Conservation (phyloP, 2,329 filamentous ascomycete species). For the Dactylonectria macrodidyma region DNA sequence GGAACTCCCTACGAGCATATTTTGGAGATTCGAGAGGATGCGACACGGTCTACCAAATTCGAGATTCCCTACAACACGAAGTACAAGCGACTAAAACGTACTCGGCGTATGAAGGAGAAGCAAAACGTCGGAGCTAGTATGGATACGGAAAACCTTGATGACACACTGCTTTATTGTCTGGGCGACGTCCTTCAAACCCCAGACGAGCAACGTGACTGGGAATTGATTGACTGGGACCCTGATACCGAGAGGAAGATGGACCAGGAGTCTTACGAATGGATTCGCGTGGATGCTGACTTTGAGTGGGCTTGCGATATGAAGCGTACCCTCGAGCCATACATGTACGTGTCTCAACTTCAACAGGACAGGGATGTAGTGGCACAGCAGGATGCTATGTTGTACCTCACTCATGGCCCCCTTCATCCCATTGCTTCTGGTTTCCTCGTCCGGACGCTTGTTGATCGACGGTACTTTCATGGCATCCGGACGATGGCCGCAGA, state of each 20-base stretch:
- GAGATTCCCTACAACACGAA: slow-evolving; percentile 99
- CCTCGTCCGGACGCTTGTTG: slow-evolving; percentile 89
- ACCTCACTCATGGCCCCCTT: slow-evolving; percentile 75
- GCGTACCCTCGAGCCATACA: slow-evolving; percentile 89
- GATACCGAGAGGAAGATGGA: slow-evolving; percentile 94
- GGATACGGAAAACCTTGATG: slow-evolving; percentile 77
- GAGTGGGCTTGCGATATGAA: slow-evolving; percentile 95
- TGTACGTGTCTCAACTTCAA: slow-evolving; percentile 97
- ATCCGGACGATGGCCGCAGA: slow-evolving; percentile 89
- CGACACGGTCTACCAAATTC: slow-evolving; percentile 81
- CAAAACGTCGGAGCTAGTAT: slow-evolving; percentile 69
- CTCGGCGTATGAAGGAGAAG: slow-evolving; percentile 85
- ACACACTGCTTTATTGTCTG: slow-evolving; percentile 89
- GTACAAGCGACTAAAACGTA: slow-evolving; percentile 96
- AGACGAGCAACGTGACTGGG: slow-evolving; percentile 88
- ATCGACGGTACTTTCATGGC: slow-evolving; percentile 92
- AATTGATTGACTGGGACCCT: slow-evolving; percentile 88
- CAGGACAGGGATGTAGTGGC: slow-evolving; percentile 97
- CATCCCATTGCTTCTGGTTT: slow-evolving; percentile 91
- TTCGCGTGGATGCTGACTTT: slow-evolving; percentile 97
- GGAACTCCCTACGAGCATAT: slow-evolving; percentile 99
- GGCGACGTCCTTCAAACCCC: slow-evolving; percentile 90
- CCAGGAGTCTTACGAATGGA: slow-evolving; percentile 98
- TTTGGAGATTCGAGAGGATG: slow-evolving; percentile 91
- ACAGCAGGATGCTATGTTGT: slow-evolving; percentile 83